Evolutionary conservation across 257 asterid species (phyloP), one percentile per base, ranked within the genome.

Genomic region (Solanum chilense): DNA sequence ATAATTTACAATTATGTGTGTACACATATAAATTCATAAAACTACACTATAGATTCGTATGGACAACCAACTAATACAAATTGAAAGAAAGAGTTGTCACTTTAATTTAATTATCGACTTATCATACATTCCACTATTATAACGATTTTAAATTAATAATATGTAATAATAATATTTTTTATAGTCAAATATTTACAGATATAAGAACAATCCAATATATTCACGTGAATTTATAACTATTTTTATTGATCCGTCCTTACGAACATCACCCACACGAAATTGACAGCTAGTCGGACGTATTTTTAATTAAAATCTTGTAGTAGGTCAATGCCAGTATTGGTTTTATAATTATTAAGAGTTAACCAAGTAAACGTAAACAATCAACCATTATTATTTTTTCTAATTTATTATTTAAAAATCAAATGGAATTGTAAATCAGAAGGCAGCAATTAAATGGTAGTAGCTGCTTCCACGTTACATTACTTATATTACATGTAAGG

Each of bases 381-480:
- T 45, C 42, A 47, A 47, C 62, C 2, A 3, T 13, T 68, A 66
- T 66, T 12, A 0, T 27, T 12, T 12, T 29, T 29, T 15, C 37
- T 31, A 31, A 69, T 1, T 70, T 15, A 31, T 31, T 2, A 20
- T 20, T 73, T 33, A 9, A 37, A 73, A 35, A 75, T 12, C 12
- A 41, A 39, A 1, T 12, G 56, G 16, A 75, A 23, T 75, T 23
- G 82, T 39, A 39, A 23, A 41, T 21, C 21, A 23, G 41, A 78
- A 78, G 64, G 25, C 84, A 27, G 9, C 41, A 47, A 45, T 27
- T 47, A 2, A 16, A 77, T 77, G 47, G 37, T 78, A 8, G 66
- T 45, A 80, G 37, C 84, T 27, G 25, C 66, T 80, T 45, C 42
- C 68, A 80, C 84, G 84, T 80, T 80, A 47, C 84, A 77, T 80